phyloP scores from a whole-genome alignment of 177 flowering plant species.

The Vitis hybrid region DNA sequence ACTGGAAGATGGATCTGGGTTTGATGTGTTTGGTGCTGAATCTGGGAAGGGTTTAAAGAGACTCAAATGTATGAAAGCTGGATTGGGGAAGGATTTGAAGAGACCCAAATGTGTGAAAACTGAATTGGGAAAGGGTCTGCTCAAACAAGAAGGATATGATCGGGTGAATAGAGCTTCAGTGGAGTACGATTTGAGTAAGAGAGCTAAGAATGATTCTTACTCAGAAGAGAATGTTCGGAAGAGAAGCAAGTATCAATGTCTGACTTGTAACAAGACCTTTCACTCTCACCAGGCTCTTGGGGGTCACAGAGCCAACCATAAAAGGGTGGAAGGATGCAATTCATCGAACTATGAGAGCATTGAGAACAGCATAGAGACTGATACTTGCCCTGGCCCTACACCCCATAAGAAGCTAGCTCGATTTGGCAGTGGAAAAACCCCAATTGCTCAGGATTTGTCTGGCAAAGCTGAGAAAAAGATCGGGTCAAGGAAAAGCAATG shows the following conservation, averaged over 20 bases:
- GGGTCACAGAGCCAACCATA: conserved; percentile 58
- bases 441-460: conserved; percentile 8
- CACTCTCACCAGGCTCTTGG: conserved; percentile 58
- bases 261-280: conserved; percentile 49
- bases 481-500: conserved; percentile 38
- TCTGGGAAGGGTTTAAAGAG: conserved; percentile 19
- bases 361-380: conserved; percentile 43
- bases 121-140: conserved; percentile 29
- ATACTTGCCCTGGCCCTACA: conserved; percentile 22
- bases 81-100: conserved; percentile 24
- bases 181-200: conserved; percentile 30
- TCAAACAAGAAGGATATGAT: conserved; percentile 16
- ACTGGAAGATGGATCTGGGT: conserved; percentile 22
- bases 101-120: conserved; percentile 10
- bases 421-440: conserved; percentile 17
- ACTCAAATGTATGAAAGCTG: conserved; percentile 10
- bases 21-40: conserved; percentile 26
- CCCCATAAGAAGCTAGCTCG: conserved; percentile 20
- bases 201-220: conserved; percentile 14
- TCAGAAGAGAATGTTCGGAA: conserved; percentile 19
- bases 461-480: conserved; percentile 24
- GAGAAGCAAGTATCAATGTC: conserved; percentile 44
- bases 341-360: conserved; percentile 36
- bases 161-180: conserved; percentile 14
- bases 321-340: conserved; percentile 31